These are phyloP conservation scores for Ilyonectria robusta DNA, from an alignment of 2,329 filamentous ascomycete genomes.

Conservation along the genomic window DNA sequence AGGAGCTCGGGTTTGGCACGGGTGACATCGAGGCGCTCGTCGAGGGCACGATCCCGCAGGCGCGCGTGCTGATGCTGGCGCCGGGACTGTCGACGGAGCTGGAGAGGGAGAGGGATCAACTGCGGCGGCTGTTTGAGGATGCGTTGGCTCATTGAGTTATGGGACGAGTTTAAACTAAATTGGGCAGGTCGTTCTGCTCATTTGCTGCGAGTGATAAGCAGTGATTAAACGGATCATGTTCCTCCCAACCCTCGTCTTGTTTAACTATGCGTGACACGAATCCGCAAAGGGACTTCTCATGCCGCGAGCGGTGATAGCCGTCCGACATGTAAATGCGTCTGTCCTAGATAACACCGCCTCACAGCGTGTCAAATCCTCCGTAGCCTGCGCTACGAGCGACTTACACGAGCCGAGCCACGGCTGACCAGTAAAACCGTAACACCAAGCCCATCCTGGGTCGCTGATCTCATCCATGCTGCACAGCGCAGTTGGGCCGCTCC, in stretches of 20 bases:
- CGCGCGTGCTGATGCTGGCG: constrained; percentile 90
- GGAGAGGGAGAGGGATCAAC: constrained; percentile 78
- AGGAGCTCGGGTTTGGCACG: constrained; percentile 82
- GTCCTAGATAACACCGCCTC: neutral
- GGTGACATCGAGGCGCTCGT: constrained; percentile 87
- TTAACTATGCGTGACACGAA: neutral
- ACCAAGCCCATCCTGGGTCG: neutral
- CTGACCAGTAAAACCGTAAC: neutral
- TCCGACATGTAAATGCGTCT: neutral
- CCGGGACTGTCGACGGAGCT: constrained; percentile 82
- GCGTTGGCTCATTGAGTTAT: constrained; percentile 58
- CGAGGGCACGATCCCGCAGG: constrained; percentile 95
- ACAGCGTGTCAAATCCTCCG: neutral
- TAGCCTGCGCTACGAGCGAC: neutral
- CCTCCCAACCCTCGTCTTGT: neutral
- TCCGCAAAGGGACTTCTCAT: neutral
- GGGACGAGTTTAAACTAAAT: neutral
- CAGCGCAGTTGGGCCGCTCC: neutral
- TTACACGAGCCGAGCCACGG: constrained; percentile 17
- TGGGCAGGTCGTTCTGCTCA: neutral
- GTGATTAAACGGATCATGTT: too few relatives aligned
- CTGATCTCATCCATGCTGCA: neutral
- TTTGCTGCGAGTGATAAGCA: too few relatives aligned
- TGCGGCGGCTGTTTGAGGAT: constrained; percentile 77
- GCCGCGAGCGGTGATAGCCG: neutral